These are phyloP conservation scores for Ceratocystis variospora DNA, from an alignment of 2,329 filamentous ascomycete species.

Conservation along the genomic window DNA sequence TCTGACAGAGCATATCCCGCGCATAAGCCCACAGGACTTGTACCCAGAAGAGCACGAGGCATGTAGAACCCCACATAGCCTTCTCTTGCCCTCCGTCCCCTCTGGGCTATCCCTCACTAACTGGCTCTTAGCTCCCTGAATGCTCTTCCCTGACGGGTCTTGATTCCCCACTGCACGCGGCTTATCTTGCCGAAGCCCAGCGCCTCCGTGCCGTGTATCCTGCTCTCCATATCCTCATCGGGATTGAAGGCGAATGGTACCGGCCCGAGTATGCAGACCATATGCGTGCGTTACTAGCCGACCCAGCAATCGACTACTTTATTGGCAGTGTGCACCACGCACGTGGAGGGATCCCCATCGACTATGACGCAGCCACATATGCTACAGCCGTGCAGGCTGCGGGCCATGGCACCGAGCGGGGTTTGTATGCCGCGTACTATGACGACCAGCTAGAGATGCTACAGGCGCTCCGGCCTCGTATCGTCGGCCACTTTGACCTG, in stretches of 20 bases:
- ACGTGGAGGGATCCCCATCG: conserved; percentile 69
- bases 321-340: conserved; percentile 89
- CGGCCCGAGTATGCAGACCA: conserved; percentile 46
- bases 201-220: conserved; percentile 59
- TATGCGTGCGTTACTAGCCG: conserved; percentile 44
- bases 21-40: conserved; percentile 56
- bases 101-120: neutral
- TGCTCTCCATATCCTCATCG: conserved; percentile 65
- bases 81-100: too few relatives aligned
- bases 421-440: conserved; percentile 73
- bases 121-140: conserved; percentile 32
- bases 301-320: conserved; percentile 70
- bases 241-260: conserved; percentile 91
- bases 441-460: conserved; percentile 79
- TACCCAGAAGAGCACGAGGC: conserved; percentile 65
- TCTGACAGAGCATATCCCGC: conserved; percentile 90
- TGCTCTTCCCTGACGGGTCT: conserved; percentile 34
- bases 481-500: conserved; percentile 92
- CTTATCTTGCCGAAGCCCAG: conserved; percentile 62
- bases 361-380: conserved; percentile 63
- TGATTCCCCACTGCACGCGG: conserved; percentile 45
- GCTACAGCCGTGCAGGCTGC: conserved; percentile 41
- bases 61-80: neutral
- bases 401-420: conserved; percentile 45
- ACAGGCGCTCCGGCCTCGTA: conserved; percentile 49